Evolutionary conservation across 306 rosid species (phyloP).

Genomic region (Cucurbita moschata): DNA sequence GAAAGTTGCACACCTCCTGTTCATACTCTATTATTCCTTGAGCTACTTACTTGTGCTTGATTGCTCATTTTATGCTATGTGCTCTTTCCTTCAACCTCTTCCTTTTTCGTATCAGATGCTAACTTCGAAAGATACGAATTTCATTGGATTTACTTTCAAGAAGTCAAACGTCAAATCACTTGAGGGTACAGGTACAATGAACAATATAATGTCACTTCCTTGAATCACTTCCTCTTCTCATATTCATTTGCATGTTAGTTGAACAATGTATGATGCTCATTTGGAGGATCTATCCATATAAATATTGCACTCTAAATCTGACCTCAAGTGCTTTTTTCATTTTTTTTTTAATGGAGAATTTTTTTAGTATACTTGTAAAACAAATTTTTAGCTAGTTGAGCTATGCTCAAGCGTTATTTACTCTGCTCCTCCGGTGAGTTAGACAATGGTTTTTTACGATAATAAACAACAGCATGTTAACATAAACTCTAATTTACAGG

Average conservation of each 20-base stretch:
- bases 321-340: not conserved
- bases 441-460: not conserved
- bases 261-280: not conserved
- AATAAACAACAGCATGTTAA: not conserved
- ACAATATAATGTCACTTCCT: not conserved
- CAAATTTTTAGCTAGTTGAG: not conserved
- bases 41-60: not conserved
- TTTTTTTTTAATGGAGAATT: not conserved
- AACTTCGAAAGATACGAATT: slow-evolving; percentile 89
- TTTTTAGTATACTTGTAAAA: not conserved
- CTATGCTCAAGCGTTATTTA: not conserved
- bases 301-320: not conserved
- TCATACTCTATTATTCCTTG: not conserved
- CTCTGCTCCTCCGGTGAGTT: not conserved
- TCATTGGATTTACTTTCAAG: slow-evolving; percentile 87
- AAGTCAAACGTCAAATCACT: slow-evolving; percentile 79
- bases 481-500: slow-evolving; percentile 25
- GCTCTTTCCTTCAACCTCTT: not conserved
- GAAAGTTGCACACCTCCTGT: not conserved
- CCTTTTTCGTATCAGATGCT: slow-evolving; percentile 55
- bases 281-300: not conserved
- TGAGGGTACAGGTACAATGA: slow-evolving; percentile 58
- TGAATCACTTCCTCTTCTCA: not conserved
- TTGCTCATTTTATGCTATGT: not conserved
- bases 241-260: not conserved